Evolutionary conservation across 2,329 filamentous ascomycete genomes (phyloP).

Genomic region (Lasiodiplodia sp.): DNA sequence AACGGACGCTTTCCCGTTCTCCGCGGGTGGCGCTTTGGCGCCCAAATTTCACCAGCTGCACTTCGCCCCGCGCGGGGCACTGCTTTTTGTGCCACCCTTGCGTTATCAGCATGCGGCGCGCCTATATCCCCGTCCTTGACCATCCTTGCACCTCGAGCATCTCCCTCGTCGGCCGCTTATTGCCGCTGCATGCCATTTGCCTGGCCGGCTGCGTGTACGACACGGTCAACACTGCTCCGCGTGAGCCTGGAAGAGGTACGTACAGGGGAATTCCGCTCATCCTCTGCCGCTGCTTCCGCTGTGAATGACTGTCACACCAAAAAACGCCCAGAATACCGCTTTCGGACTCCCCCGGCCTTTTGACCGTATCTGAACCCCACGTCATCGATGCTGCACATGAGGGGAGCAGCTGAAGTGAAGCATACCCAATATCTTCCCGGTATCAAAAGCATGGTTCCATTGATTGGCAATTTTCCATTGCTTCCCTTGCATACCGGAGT

Average conservation of each 20-base stretch:
- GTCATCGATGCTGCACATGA: neutral
- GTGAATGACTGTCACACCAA: neutral
- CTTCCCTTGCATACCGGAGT: neutral
- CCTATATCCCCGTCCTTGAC: neutral
- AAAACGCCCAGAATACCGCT: neutral
- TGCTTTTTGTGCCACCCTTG: conserved; percentile 6
- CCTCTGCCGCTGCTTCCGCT: conserved; percentile 18
- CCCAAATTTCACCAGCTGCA: neutral
- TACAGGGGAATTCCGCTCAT: neutral
- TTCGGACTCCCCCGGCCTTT: neutral
- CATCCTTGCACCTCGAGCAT: neutral
- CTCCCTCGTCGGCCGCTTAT: neutral
- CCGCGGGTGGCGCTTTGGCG: neutral
- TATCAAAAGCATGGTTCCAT: neutral
- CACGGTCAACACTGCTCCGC: neutral
- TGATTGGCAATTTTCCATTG: neutral
- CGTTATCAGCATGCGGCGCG: conserved; percentile 13
- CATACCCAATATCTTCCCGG: neutral
- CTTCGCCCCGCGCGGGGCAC: conserved; percentile 10
- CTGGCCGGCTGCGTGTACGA: neutral
- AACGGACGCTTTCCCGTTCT: conserved; percentile 22
- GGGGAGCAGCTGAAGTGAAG: neutral
- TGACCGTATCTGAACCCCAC: neutral
- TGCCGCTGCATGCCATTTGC: neutral
- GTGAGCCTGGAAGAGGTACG: conserved; percentile 1